phyloP scores from a whole-genome alignment of 2,329 filamentous ascomycete genomes.

The Ophiocordyceps camponoti-saundersi region DNA sequence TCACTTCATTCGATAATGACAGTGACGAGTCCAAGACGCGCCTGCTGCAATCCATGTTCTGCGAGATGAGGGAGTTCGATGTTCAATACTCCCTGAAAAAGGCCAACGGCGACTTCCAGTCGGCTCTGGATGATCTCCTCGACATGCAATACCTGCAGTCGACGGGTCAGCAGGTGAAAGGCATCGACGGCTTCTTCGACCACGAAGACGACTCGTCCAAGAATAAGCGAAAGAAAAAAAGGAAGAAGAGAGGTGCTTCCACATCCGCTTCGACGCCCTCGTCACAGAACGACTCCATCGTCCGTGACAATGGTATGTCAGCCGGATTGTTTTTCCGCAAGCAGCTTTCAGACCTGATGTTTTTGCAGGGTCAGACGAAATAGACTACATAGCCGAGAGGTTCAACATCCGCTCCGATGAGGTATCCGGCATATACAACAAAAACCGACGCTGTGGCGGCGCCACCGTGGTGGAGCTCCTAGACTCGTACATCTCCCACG shows the following conservation, averaged over 20 bases:
- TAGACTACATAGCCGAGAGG: constrained; percentile 25
- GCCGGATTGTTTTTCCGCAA: neutral
- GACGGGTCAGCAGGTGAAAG: constrained; percentile 44
- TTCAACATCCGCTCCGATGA: constrained; percentile 23
- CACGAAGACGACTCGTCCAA: constrained; percentile 26
- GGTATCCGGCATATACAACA: constrained; percentile 22
- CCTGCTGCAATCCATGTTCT: constrained; percentile 55
- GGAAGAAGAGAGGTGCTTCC: constrained; percentile 9
- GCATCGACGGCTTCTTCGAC: constrained; percentile 67
- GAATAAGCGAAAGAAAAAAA: constrained; percentile 20
- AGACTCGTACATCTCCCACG: constrained; percentile 22
- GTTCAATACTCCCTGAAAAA: constrained; percentile 52
- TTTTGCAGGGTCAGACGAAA: constrained; percentile 18
- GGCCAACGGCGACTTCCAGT: constrained; percentile 46
- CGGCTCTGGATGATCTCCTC: constrained; percentile 63
- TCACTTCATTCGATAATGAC: constrained; percentile 19
- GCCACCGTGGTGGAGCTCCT: constrained; percentile 24
- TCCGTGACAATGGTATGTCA: neutral
- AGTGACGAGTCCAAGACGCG: constrained; percentile 44
- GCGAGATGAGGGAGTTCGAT: constrained; percentile 46
- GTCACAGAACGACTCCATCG: neutral
- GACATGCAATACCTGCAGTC: constrained; percentile 65
- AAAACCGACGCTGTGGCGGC: constrained; percentile 19
- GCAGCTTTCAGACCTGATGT: neutral
- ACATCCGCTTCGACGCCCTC: constrained; percentile 5